Conservation (phyloP, 345 rosid species). For the Crucihimalaya himalaica region DNA sequence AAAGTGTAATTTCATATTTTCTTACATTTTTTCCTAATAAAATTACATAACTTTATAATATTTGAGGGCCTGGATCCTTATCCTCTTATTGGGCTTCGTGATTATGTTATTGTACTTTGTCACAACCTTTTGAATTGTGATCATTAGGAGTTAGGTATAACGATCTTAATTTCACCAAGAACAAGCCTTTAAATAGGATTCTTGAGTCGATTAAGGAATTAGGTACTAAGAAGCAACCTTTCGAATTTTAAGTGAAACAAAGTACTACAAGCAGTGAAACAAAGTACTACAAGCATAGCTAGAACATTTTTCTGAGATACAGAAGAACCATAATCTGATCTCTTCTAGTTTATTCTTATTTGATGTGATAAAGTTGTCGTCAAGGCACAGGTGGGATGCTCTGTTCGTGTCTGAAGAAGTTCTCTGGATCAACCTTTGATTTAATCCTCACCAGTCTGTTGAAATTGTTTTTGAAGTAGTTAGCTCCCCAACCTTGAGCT, state of each 20-base stretch:
- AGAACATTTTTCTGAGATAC: conserved; percentile 1
- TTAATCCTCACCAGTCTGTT: conserved; percentile 41
- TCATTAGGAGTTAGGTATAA: too few relatives aligned
- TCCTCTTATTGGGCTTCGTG: not conserved
- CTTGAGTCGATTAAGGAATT: not conserved
- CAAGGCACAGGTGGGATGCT: conserved; percentile 26
- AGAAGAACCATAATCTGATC: conserved; percentile 1
- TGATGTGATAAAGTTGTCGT: not conserved
- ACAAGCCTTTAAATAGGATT: not conserved
- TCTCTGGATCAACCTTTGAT: conserved; percentile 44
- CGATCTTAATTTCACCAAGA: conserved; percentile 17
- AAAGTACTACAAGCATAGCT: not conserved
- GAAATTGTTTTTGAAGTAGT: conserved; percentile 44
- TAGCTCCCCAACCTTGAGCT: conserved; percentile 49
- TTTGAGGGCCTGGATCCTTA: not conserved
- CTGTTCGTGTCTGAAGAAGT: conserved; percentile 49
- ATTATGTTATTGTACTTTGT: too few relatives aligned
- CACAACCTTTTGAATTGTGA: too few relatives aligned
- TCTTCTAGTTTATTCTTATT: conserved; percentile 21
- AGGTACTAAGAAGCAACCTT: not conserved
- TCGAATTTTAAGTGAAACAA: not conserved
- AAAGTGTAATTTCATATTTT: too few relatives aligned
- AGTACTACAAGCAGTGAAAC: not conserved
- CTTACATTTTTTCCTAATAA: too few relatives aligned
- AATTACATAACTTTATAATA: too few relatives aligned